Base-by-base conservation (phyloP, 495 filamentous ascomycete species). In the Penicillium daleae region DNA sequence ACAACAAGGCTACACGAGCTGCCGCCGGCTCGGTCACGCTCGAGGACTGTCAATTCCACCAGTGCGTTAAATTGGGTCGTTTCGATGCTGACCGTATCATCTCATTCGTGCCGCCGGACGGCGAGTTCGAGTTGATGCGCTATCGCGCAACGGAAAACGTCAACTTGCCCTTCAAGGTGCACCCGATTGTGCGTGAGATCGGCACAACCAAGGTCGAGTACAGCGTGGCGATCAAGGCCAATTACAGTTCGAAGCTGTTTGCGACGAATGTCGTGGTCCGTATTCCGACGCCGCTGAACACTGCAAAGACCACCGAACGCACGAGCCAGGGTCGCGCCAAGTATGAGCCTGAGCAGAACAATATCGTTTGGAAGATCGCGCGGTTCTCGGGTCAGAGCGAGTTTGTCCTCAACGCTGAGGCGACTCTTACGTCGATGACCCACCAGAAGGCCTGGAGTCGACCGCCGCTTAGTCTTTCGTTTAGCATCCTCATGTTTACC, bases 121-220 rank as follows among this genome's bases (percentile, higher is more conserved):
- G 96, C 64, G 94, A 97, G 69, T 99, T 99, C 77, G 96, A 99
- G 80, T 85, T 99, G 59, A 99, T 99, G 96, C 89, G 93, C 22
- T 99, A 99, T 79, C 92, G 96, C 64, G 94, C 96, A n/a, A 98
- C 95, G 22, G 96, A 99, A 75, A 98, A 99, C 71, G 94, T 99
- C 72, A 99, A 99, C 74, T 83, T 99, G 17, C 96, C 96, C 8
- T 99, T 99, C 85, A 97, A 97, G 75, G 92, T 99, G 56, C 96
- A 98, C 73, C 93, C 93, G 63, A 99, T 97, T 68, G 95, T 99
- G 68, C 96, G 96, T 71, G 96, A 99, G 74, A 85, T 97, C 56
- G 93, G 94, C 65, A 96, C 93, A 69, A 96, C 93, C 17, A 98
- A 97, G 76, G 96, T 99, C 57, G 95, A 98, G 72, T 99, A 98